These are phyloP conservation scores for Cercospora canescens DNA, from an alignment of 2,329 filamentous ascomycete genomes.

Conservation along the genomic window DNA sequence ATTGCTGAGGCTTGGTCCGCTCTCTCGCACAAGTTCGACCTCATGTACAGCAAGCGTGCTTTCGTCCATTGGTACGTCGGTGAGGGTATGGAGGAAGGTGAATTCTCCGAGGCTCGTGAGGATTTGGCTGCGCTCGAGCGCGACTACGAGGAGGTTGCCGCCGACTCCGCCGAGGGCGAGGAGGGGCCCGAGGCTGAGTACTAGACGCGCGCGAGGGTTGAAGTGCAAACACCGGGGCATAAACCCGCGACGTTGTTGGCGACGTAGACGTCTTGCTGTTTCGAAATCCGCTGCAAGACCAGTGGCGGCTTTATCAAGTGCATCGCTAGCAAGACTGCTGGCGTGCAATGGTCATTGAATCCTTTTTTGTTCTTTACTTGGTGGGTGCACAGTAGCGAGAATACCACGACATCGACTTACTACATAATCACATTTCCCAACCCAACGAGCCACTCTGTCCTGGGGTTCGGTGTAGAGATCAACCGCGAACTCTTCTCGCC, in stretches of 20 bases:
- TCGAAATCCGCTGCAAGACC: conserved; percentile 5
- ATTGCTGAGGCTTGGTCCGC: conserved; percentile 98
- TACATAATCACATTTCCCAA: not conserved
- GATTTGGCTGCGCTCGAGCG: conserved; percentile 96
- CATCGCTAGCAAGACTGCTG: conserved; percentile 16
- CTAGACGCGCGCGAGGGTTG: conserved; percentile 54
- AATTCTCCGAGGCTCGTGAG: conserved; percentile 99
- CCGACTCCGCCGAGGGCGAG: conserved; percentile 87
- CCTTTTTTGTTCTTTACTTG: conserved; percentile 17
- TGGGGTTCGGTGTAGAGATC: not conserved
- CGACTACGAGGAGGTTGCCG: conserved; percentile 98
- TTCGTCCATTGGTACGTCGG: conserved; percentile 99
- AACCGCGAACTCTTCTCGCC: too few species aligned
- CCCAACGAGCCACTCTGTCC: not conserved
- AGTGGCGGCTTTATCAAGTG: conserved; percentile 9
- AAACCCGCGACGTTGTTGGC: conserved; percentile 5
- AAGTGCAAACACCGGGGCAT: not conserved
- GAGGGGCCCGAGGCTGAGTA: conserved; percentile 88
- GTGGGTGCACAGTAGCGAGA: conserved; percentile 13
- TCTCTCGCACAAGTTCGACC: conserved; percentile 96
- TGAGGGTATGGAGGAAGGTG: conserved; percentile 99
- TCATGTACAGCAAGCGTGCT: conserved; percentile 99
- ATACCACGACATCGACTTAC: conserved; percentile 15
- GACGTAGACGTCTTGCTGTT: conserved; percentile 3
- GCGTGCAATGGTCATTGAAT: conserved; percentile 11